Conservation (phyloP, 805 yeast genomes). For the Metschnikowia baotianmanensis region DNA sequence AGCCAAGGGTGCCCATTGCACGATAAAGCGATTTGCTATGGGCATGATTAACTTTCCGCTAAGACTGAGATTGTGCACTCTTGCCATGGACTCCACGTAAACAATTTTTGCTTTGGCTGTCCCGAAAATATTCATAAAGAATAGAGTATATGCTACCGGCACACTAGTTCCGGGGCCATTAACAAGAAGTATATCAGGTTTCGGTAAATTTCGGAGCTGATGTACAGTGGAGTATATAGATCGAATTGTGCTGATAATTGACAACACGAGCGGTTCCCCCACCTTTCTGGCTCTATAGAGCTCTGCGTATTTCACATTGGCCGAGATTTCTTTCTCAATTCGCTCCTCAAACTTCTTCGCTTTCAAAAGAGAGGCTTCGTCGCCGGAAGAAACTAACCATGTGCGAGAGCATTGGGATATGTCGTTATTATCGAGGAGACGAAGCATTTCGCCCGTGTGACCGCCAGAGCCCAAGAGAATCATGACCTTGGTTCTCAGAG, state of each 20-base stretch:
- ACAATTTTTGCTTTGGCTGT: slow-evolving; percentile 54
- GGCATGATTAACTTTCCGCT: slow-evolving; percentile 74
- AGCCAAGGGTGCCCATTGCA: slow-evolving; percentile 79
- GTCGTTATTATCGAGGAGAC: slow-evolving; percentile 49
- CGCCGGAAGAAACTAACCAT: slow-evolving; percentile 51
- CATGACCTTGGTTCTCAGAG: slow-evolving; percentile 29
- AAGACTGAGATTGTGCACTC: slow-evolving; percentile 72
- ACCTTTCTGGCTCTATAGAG: slow-evolving; percentile 61
- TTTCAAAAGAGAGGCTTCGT: slow-evolving; percentile 46
- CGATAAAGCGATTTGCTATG: slow-evolving; percentile 72
- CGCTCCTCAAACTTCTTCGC: slow-evolving; percentile 35
- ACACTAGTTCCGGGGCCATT: slow-evolving; percentile 88
- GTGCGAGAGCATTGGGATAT: slow-evolving; percentile 27
- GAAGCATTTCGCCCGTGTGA: slow-evolving; percentile 94
- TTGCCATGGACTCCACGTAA: slow-evolving; percentile 83
- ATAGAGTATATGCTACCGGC: slow-evolving; percentile 60
- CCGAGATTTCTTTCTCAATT: not conserved
- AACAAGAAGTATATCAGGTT: slow-evolving; percentile 47
- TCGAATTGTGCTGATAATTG: slow-evolving; percentile 43
- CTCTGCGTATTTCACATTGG: slow-evolving; percentile 23
- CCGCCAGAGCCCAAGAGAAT: slow-evolving; percentile 93
- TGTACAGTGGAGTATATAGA: slow-evolving; percentile 33
- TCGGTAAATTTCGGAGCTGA: slow-evolving; percentile 26
- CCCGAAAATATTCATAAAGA: slow-evolving; percentile 48
- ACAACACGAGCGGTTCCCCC: slow-evolving; percentile 50